Percentiles rank a stretch among this genome's conserved stretches.
Conservation (phyloP, 108 stramenopile species). For the Asterionellopsis glacialis region DNA sequence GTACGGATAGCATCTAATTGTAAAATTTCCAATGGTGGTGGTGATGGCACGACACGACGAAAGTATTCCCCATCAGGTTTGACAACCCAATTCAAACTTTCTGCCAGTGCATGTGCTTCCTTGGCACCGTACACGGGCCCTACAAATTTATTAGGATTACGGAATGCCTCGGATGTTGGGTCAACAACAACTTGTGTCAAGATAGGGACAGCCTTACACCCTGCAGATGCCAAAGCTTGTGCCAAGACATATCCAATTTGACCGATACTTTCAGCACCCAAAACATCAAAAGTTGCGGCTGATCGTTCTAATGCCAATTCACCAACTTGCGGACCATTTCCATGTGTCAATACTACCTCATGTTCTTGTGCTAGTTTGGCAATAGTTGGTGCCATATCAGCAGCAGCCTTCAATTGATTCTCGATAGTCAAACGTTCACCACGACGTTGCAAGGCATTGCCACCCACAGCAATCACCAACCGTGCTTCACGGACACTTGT, state of each 20-base stretch:
- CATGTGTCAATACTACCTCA: constrained; percentile 70
- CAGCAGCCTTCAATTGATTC: constrained; percentile 65
- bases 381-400: constrained; percentile 75
- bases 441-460: constrained; percentile 82
- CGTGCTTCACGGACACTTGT: constrained; percentile 27
- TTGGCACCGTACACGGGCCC: constrained; percentile 82
- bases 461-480: constrained; percentile 76
- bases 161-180: constrained; percentile 59
- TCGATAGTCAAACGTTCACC: constrained; percentile 83
- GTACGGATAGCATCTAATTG: constrained; percentile 72
- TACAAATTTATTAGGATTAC: constrained; percentile 72
- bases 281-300: constrained; percentile 61
- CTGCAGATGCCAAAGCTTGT: constrained; percentile 57
- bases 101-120: constrained; percentile 71
- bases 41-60: constrained; percentile 76
- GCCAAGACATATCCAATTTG: constrained; percentile 81
- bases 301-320: constrained; percentile 76
- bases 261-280: constrained; percentile 79
- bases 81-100: constrained; percentile 72
- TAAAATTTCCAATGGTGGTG: constrained; percentile 70
- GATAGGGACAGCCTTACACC: constrained; percentile 52
- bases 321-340: constrained; percentile 82
- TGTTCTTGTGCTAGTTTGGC: constrained; percentile 46
- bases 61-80: constrained; percentile 83
- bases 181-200: constrained; percentile 78